These are phyloP conservation scores for Aspergillus biplanus DNA, from an alignment of 495 filamentous ascomycete genomes.

Conservation along the genomic window DNA sequence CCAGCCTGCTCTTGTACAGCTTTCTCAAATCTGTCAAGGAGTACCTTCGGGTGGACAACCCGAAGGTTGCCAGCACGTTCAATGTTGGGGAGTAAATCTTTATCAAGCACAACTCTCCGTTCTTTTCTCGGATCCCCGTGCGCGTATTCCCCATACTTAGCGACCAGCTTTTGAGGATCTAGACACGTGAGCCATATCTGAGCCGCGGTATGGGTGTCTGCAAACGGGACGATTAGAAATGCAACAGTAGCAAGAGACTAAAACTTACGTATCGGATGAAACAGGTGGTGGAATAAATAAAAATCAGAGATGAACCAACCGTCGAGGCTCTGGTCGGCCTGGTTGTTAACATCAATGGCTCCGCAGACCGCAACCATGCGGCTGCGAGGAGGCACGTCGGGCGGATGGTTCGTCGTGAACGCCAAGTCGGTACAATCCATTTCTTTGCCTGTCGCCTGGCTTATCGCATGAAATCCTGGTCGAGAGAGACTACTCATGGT, in stretches of 20 bases:
- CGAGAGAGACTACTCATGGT: conserved; percentile 2
- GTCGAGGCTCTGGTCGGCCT: not conserved
- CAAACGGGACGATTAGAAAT: conserved; percentile 1
- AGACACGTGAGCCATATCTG: conserved; percentile 11
- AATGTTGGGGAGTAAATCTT: not conserved
- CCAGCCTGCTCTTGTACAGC: conserved; percentile 3
- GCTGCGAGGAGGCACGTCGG: not conserved
- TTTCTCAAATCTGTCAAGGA: conserved; percentile 3
- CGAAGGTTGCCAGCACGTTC: not conserved
- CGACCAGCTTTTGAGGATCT: not conserved
- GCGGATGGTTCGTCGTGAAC: not conserved
- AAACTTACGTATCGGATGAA: conserved; percentile 6
- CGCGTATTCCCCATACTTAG: conserved; percentile 7
- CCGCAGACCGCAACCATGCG: not conserved
- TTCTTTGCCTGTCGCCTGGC: not conserved
- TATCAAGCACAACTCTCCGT: conserved; percentile 4
- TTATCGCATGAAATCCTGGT: conserved; percentile 1
- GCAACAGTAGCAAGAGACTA: not conserved
- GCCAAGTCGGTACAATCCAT: not conserved
- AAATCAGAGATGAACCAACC: conserved; percentile 5
- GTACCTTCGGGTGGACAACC: not conserved
- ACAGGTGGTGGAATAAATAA: conserved; percentile 8
- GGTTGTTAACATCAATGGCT: not conserved
- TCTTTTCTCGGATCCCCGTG: conserved; percentile 4
- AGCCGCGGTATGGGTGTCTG: not conserved